A percentile compares a stretch with the other conserved stretches of the same genome.
phyloP scores from a whole-genome alignment of 2,329 filamentous ascomycete species.

The Chaetomium sp. region DNA sequence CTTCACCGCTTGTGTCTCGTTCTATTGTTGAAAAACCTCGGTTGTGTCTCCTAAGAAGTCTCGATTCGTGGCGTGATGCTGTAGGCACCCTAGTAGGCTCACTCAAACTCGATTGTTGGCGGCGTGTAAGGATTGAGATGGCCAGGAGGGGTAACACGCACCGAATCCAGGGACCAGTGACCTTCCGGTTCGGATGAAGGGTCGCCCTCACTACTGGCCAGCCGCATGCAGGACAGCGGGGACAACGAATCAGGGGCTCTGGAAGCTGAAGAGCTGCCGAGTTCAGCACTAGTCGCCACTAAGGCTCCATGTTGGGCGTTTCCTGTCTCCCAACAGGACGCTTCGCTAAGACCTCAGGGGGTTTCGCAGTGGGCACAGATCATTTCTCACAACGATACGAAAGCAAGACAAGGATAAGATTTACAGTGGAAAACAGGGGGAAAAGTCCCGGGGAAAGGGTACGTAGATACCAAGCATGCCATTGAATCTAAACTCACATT shows the following conservation, averaged over 20 bases:
- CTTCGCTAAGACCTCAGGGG: no score
- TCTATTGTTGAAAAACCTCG: neutral
- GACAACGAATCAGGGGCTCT: conserved; percentile 1
- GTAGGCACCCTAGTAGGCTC: conserved; percentile 19
- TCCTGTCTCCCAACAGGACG: neutral
- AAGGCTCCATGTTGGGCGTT: conserved; percentile 14
- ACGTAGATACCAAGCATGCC: no score
- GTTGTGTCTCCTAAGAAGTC: neutral
- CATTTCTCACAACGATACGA: no score
- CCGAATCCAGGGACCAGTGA: neutral
- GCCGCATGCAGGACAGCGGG: conserved; percentile 2
- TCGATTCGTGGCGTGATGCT: conserved; percentile 2
- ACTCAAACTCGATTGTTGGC: neutral
- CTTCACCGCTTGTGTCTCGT: neutral
- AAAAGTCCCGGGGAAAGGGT: no score
- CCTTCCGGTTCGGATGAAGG: conserved; percentile 10
- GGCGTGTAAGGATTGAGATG: conserved; percentile 4
- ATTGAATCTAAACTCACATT: no score
- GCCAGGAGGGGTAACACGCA: conserved; percentile 4
- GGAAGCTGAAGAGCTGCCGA: neutral
- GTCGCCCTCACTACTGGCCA: neutral
- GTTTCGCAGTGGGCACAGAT: no score
- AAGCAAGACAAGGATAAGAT: no score
- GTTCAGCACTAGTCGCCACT: neutral
- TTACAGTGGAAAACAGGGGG: no score